Conservation (phyloP, 331 rosid genomes). For the Saraca asoca region DNA sequence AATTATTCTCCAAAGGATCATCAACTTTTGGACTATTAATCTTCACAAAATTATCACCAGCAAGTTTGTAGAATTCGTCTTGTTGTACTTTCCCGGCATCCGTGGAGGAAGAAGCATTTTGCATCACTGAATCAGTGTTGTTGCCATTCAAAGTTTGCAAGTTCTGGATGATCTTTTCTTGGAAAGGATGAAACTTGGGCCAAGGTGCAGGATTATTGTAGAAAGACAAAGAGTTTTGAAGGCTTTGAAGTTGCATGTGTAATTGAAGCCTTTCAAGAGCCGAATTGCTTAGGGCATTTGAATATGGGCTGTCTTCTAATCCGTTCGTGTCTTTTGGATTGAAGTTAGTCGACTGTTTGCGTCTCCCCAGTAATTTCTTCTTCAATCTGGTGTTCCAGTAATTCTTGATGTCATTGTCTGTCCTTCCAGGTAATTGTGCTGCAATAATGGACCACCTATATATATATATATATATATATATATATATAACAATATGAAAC, state of each 20-base stretch:
- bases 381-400: conserved; percentile 97
- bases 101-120: conserved; percentile 30
- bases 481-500: conserved; percentile 17
- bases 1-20: conserved; percentile 32
- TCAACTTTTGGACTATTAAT: conserved; percentile 27
- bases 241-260: conserved; percentile 88
- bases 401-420: conserved; percentile 95
- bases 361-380: conserved; percentile 85
- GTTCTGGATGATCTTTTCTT: conserved; percentile 53
- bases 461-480: no score
- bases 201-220: conserved; percentile 58
- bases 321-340: conserved; percentile 44
- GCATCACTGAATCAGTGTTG: conserved; percentile 41
- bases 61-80: conserved; percentile 28
- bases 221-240: conserved; percentile 75
- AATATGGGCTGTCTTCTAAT: conserved; percentile 31
- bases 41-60: conserved; percentile 29
- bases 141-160: conserved; percentile 35
- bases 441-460: conserved; percentile 99
- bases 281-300: conserved; percentile 66
- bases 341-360: conserved; percentile 52
- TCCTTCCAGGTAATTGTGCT: conserved; percentile 98
- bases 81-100: conserved; percentile 36
- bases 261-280: conserved; percentile 95
- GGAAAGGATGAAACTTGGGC: conserved; percentile 68